Conservation (phyloP, 2,329 filamentous ascomycete genomes). For the Xylariaceae sp. region DNA sequence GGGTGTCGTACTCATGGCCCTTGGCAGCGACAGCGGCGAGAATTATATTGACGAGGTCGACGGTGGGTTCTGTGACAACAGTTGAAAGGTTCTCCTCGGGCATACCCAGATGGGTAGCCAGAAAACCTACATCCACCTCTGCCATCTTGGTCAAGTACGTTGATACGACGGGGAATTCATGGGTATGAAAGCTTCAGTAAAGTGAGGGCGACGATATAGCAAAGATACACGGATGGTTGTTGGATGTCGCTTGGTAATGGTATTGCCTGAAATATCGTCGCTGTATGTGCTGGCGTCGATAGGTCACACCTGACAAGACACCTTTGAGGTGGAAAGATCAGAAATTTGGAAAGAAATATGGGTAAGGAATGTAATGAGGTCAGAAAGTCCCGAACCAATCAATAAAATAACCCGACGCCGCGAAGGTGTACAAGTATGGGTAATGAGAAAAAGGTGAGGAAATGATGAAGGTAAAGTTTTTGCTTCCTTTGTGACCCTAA, state of each 20-base stretch:
- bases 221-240: not conserved
- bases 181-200: slow-evolving; percentile 4
- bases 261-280: not conserved
- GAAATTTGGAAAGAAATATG: not conserved
- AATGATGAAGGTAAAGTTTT: slow-evolving; percentile 6
- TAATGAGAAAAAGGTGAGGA: slow-evolving; percentile 9
- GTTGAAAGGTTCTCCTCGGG: slow-evolving; percentile 65
- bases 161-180: slow-evolving; percentile 31
- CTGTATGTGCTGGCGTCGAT: slow-evolving; percentile 8
- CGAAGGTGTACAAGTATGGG: not conserved
- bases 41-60: slow-evolving; percentile 75
- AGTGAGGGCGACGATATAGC: not conserved
- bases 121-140: slow-evolving; percentile 70
- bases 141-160: slow-evolving; percentile 53
- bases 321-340: not conserved
- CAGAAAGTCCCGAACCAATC: slow-evolving; percentile 9
- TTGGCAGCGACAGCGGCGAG: slow-evolving; percentile 76
- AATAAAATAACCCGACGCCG: slow-evolving; percentile 8
- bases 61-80: slow-evolving; percentile 69
- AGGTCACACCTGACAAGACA: slow-evolving; percentile 7
- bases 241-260: not conserved
- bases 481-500: slow-evolving; percentile 15
- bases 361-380: slow-evolving; percentile 15
- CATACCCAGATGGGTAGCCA: slow-evolving; percentile 72
- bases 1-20: slow-evolving; percentile 77